Evolutionary conservation across 2,329 filamentous ascomycete genomes (phyloP).

Genomic region (Colletotrichum sp.): DNA sequence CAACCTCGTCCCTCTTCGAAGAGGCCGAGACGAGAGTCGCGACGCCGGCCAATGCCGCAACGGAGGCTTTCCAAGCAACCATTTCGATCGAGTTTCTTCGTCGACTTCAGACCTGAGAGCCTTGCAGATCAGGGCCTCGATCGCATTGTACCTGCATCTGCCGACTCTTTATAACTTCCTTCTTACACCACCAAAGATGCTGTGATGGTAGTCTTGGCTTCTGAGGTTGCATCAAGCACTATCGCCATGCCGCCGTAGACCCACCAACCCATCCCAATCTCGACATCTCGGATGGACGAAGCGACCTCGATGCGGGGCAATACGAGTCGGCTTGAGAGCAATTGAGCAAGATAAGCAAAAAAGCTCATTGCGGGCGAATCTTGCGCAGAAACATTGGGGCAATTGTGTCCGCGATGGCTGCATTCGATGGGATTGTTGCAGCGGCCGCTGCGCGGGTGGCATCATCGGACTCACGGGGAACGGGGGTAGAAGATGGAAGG

Average conservation of each 20-base stretch:
- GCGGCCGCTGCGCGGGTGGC: not conserved
- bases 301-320: not conserved
- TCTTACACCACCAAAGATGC: not conserved
- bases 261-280: not conserved
- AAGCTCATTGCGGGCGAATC: not conserved
- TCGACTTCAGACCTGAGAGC: not conserved
- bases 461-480: not conserved
- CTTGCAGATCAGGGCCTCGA: not conserved
- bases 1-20: not conserved
- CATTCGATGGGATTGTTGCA: not conserved
- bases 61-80: not conserved
- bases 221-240: not conserved
- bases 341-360: slow-evolving; percentile 17
- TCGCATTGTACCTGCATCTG: not conserved
- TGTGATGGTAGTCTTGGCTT: not conserved
- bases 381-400: too few species aligned
- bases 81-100: not conserved
- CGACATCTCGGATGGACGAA: not conserved
- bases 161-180: not conserved
- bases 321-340: not conserved
- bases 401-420: not conserved
- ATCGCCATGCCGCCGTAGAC: not conserved
- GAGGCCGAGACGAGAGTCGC: not conserved
- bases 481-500: slow-evolving; percentile 4
- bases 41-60: slow-evolving; percentile 1